Conservation (phyloP, 176 grass and related monocot genomes). For the Aegilops longissima region DNA sequence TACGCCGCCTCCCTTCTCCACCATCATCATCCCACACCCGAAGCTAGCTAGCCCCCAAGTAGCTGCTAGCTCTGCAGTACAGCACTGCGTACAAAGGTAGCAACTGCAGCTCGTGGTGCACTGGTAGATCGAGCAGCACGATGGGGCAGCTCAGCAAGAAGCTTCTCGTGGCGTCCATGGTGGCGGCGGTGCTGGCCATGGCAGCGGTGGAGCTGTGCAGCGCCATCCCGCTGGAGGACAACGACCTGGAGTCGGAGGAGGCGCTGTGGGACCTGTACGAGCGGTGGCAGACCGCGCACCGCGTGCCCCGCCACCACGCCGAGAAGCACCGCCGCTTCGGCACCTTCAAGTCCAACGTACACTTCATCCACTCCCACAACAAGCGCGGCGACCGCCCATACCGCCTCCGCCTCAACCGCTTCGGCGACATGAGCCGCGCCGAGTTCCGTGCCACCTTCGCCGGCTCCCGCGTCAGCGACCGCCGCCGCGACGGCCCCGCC, state of each 20-base stretch:
- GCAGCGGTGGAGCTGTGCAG: slow-evolving; percentile 22
- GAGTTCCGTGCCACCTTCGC: slow-evolving; percentile 60
- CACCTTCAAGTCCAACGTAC: slow-evolving; percentile 68
- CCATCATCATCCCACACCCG: slow-evolving; percentile 24
- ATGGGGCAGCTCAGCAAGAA: slow-evolving; percentile 25
- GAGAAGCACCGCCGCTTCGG: slow-evolving; percentile 70
- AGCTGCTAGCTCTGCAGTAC: too few species aligned
- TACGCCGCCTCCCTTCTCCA: slow-evolving; percentile 12
- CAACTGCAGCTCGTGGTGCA: not conserved
- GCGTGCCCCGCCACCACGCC: slow-evolving; percentile 41
- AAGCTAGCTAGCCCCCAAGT: not conserved
- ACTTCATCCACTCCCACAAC: slow-evolving; percentile 78
- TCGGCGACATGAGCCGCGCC: slow-evolving; percentile 62
- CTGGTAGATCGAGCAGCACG: not conserved
- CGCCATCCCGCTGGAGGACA: slow-evolving; percentile 59
- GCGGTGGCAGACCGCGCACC: slow-evolving; percentile 66
- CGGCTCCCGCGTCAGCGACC: slow-evolving; percentile 34
- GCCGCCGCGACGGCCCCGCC: not conserved
- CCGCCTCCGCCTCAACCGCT: slow-evolving; percentile 73
- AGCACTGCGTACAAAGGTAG: not conserved
- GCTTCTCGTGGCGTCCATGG: slow-evolving; percentile 26
- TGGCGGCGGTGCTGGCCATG: not conserved
- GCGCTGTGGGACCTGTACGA: slow-evolving; percentile 72
- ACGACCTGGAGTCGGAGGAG: slow-evolving; percentile 60
- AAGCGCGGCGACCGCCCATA: slow-evolving; percentile 46